Percentiles rank a stretch among this genome's conserved stretches.
Conservation (phyloP, 768 basidiomycete genomes). For the Melanogaster broomeanus region DNA sequence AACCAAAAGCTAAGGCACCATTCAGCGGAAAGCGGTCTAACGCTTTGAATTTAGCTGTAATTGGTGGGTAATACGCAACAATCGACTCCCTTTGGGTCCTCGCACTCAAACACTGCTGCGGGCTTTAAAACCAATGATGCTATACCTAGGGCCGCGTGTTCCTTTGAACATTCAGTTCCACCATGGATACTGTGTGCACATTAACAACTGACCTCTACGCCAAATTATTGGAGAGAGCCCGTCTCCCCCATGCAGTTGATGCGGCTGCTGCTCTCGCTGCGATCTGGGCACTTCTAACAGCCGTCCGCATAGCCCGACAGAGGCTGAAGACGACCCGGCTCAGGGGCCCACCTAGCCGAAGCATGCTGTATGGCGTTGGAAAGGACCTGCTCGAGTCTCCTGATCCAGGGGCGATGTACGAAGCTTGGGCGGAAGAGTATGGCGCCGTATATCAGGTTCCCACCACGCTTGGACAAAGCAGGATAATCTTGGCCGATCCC, state of each 20-base stretch:
- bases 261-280: neutral
- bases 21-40: too few relatives aligned
- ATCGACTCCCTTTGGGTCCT: too few relatives aligned
- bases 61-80: too few relatives aligned
- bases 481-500: conserved; percentile 45
- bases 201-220: neutral
- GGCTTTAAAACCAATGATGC: too few relatives aligned
- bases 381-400: neutral
- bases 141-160: too few relatives aligned
- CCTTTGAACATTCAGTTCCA: too few relatives aligned
- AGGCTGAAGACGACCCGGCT: conserved; percentile 20
- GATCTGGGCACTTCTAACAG: conserved; percentile 6
- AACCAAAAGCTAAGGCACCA: too few relatives aligned
- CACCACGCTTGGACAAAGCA: conserved; percentile 32
- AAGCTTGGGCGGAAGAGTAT: conserved; percentile 49
- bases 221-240: neutral
- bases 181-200: neutral
- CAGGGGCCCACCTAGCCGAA: conserved; percentile 18
- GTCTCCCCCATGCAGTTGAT: neutral
- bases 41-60: too few relatives aligned
- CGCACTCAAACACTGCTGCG: too few relatives aligned
- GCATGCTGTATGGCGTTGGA: conserved; percentile 17
- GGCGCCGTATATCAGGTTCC: conserved; percentile 50
- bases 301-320: neutral
- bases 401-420: conserved; percentile 39